Percentiles rank a stretch among this genome's conserved stretches.
Conservation (phyloP, 164 flowering plant species). For the Chimonanthus praecox region DNA sequence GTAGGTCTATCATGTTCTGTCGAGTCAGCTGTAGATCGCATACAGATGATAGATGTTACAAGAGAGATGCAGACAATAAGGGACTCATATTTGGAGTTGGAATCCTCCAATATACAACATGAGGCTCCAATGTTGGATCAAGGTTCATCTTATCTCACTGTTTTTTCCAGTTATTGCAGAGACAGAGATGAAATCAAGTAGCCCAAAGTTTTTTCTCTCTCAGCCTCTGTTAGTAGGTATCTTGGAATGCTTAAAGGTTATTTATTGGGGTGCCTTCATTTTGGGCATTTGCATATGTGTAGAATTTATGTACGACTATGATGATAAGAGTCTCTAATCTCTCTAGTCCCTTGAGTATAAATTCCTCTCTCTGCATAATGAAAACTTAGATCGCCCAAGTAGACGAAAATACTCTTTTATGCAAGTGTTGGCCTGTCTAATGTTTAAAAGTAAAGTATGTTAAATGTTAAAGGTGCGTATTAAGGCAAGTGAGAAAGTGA, state of each 20-base stretch:
- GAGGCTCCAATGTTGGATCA: not conserved
- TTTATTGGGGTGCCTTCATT: not conserved
- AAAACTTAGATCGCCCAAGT: too few relatives aligned
- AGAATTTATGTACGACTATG: too few relatives aligned
- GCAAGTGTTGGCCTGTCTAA: too few relatives aligned
- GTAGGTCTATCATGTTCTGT: slow-evolving; percentile 7
- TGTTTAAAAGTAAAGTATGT: too few relatives aligned
- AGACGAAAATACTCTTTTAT: too few relatives aligned
- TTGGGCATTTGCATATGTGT: too few relatives aligned
- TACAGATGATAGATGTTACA: not conserved
- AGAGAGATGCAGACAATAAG: not conserved
- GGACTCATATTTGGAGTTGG: not conserved
- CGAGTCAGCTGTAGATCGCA: not conserved
- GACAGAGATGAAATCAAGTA: not conserved
- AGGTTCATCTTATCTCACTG: not conserved
- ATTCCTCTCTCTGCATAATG: too few relatives aligned
- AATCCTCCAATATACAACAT: not conserved
- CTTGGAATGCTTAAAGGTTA: not conserved
- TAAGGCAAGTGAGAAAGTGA: too few relatives aligned
- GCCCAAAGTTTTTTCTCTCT: not conserved
- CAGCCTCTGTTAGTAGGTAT: not conserved
- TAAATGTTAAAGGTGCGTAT: too few relatives aligned
- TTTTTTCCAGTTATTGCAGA: not conserved
- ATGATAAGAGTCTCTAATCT: too few relatives aligned
- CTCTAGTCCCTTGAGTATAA: too few relatives aligned